Evolutionary conservation across 345 rosid genomes (phyloP), one percentile per base, ranked within the genome.

Genomic region (Gossypium bickii): DNA sequence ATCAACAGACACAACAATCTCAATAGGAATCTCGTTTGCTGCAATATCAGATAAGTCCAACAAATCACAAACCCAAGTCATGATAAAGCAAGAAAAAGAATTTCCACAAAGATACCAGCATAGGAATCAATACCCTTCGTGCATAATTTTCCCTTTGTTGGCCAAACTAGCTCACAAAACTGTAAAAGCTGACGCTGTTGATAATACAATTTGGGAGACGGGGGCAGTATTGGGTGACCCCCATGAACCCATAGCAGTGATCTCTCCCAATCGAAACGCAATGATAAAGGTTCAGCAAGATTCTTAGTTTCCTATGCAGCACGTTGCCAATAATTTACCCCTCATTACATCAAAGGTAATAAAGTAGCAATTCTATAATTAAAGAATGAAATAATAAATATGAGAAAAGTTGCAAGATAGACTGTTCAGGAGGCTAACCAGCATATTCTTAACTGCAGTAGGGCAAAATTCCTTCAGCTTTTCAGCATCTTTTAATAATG

Each of bases 191-290:
- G 77, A 48, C 82, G 84, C 85, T 89, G 94, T 69, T 81, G 80
- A 67, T 77, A 29, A 85, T 82, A 89, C 72, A 91, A 68, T 45
- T 84, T 78, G 38, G 84, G 80, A 69, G 92, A 88, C 58, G 80
- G 75, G 44, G 98, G 98, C 67, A 86, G 76, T 68, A 83, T 78
- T 38, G 98, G 98, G 84, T 92, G 98, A 72, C 98, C 98, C 27
- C 97, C 97, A 79, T 89, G 82, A 81, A 86, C 82, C 98, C 97
- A 94, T 45, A 94, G 88, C 85, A 92, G 82, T 58, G 95, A 87
- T 84, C 79, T 92, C 72, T 87, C 85, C 18, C 89, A 78, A 58
- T 61, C 69, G 49, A 83, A 82, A 76, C 63, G 80, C 81, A 79
- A 79, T 67, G 80, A 71, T 72, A 86, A 85, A 73, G 76, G 74